A percentile compares a stretch with the other conserved stretches of the same genome.
Conservation (phyloP, 768 basidiomycete genomes). For the Calocybe cyanea region DNA sequence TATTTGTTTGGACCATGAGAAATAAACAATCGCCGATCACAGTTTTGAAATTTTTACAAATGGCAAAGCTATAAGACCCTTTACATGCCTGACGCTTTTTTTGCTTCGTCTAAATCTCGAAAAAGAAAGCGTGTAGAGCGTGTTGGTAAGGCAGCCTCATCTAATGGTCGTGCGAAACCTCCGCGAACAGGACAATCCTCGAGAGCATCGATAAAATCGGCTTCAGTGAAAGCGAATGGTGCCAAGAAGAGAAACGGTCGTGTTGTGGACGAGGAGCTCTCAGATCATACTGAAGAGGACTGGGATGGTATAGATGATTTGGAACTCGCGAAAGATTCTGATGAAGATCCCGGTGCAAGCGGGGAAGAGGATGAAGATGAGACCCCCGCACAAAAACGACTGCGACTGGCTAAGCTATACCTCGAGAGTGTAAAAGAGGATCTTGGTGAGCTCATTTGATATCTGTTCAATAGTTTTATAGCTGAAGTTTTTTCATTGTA, state of each 20-base stretch:
- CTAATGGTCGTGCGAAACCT: slow-evolving; percentile 21
- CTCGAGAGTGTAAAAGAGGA: slow-evolving; percentile 79
- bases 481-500: slow-evolving; percentile 17
- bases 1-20: too few species aligned
- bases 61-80: not conserved
- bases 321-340: slow-evolving; percentile 53
- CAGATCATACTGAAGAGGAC: slow-evolving; percentile 55
- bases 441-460: slow-evolving; percentile 44
- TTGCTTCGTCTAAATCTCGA: slow-evolving; percentile 53
- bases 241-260: slow-evolving; percentile 25
- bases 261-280: slow-evolving; percentile 62
- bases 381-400: slow-evolving; percentile 89
- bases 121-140: slow-evolving; percentile 57
- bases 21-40: not conserved
- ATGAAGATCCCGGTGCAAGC: slow-evolving; percentile 52
- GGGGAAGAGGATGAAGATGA: slow-evolving; percentile 86
- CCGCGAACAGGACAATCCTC: slow-evolving; percentile 21
- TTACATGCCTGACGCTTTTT: slow-evolving; percentile 82
- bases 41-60: not conserved
- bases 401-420: slow-evolving; percentile 88
- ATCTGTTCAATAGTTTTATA: not conserved
- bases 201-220: slow-evolving; percentile 18
- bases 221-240: slow-evolving; percentile 22
- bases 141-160: slow-evolving; percentile 22
- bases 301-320: slow-evolving; percentile 63